A percentile compares a stretch with the other conserved stretches of the same genome.
Conservation (phyloP, 148 eudicot genomes). For the Rhododendron molle region DNA sequence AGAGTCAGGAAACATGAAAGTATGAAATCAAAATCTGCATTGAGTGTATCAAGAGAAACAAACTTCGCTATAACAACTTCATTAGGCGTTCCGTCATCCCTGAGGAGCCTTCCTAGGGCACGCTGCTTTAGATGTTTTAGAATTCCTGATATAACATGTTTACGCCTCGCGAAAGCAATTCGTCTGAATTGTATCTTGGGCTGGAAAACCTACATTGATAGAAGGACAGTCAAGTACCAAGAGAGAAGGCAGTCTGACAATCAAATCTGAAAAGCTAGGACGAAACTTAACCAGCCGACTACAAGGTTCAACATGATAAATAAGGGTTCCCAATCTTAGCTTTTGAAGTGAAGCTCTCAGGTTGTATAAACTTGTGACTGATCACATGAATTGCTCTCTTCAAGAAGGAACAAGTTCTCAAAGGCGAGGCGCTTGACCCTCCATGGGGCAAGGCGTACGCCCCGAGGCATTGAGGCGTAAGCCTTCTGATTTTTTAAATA, state of each 20-base stretch:
- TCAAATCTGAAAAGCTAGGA: not conserved
- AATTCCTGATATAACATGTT: conserved; percentile 60
- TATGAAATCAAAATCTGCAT: not conserved
- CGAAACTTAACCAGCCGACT: conserved; percentile 2
- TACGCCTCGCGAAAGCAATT: conserved; percentile 56
- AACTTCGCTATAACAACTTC: conserved; percentile 37
- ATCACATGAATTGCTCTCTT: not conserved
- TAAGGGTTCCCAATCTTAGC: not conserved
- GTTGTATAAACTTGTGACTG: not conserved
- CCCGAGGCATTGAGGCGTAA: too few species aligned
- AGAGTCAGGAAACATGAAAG: conserved; percentile 6
- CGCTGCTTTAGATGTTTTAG: conserved; percentile 48
- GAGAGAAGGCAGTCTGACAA: not conserved
- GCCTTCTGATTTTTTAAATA: too few species aligned
- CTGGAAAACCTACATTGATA: conserved; percentile 60
- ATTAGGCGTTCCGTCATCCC: conserved; percentile 46
- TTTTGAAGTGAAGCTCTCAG: not conserved
- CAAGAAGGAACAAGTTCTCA: too few species aligned
- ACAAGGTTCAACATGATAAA: not conserved
- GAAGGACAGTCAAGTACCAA: not conserved
- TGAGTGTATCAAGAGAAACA: conserved; percentile 7
- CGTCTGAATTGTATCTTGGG: conserved; percentile 67
- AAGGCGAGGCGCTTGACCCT: too few species aligned
- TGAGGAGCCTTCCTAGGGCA: conserved; percentile 54
- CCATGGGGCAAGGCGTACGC: too few species aligned